Evolutionary conservation across 2,329 filamentous ascomycete species (phyloP).

Genomic region (Rutstroemia sp.): DNA sequence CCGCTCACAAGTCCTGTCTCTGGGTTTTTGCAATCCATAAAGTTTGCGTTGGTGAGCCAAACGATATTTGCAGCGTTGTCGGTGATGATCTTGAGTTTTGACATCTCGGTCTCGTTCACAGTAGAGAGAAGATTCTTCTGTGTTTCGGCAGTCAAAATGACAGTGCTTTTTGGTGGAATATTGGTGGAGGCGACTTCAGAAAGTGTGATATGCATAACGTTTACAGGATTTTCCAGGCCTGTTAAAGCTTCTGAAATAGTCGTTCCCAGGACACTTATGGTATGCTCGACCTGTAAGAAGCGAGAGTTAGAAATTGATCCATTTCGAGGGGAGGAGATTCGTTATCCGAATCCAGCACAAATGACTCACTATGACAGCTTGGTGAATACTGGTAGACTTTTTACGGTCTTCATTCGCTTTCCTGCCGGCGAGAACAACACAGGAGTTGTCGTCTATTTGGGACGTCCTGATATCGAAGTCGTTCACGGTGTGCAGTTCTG

Average conservation of each 20-base stretch:
- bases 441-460: background rate
- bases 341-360: too few relatives aligned
- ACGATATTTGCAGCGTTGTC: background rate
- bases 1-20: background rate
- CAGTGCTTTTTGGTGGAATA: background rate
- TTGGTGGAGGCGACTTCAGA: background rate
- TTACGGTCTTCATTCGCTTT: background rate
- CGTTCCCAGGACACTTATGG: background rate
- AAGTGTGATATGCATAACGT: background rate
- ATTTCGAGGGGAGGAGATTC: background rate
- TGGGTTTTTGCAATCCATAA: background rate
- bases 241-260: background rate
- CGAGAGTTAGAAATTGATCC: background rate
- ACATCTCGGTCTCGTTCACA: background rate
- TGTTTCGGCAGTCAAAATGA: background rate
- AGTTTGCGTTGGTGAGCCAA: slow-evolving; percentile 3
- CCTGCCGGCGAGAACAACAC: background rate
- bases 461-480: background rate
- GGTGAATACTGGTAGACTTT: too few relatives aligned
- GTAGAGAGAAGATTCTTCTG: background rate
- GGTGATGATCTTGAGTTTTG: background rate
- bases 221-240: background rate
- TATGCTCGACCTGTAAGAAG: background rate
- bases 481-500: background rate
- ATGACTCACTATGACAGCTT: too few relatives aligned